Evolutionary conservation across 2,329 filamentous ascomycete genomes (phyloP), one percentile per base, ranked within the genome.

Genomic region (Epicoccum sorghinum): DNA sequence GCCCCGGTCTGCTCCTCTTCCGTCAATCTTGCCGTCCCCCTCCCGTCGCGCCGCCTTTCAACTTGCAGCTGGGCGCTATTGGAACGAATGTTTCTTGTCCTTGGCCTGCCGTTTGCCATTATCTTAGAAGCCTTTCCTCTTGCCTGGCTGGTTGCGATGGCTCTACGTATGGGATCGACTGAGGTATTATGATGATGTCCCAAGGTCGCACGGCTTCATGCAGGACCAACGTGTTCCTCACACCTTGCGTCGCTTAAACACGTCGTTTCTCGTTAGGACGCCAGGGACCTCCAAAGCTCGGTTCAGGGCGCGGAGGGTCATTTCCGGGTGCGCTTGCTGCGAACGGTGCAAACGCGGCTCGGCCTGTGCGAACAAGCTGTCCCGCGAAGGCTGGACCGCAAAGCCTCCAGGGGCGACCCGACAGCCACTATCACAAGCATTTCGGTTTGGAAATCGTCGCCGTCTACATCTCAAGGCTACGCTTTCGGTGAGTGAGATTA

Each of bases 51-150:
- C 41, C 47, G 47, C 43, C 33, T 47, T 51, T 27, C n/a, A 35
- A 8, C 36, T 37, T 36, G 30, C 42, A 51, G 38, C 43, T 56
- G 10, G 47, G 43, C 52, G 43, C 53, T 52, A 56, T 56, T 30
- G 53, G 47, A 51, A 47, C 13, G 18, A 40, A 12, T 22, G 32
- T 32, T 55, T 5, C 25, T 49, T 40, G 25, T 46, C 47, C 41
- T 35, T 25, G 27, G 32, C 9, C 10, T 48, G n/a, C 25, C 27
- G 23, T 42, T 33, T 27, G 12, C 30, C 23, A 3, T 27, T 13
- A 1, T 25, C 10, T 4, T 22, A 9, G 25, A 14, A 8, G 22
- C 10, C 7, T 10, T 22, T 32, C 1, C 33, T 22, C 18, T 12
- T 27, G 22, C 23, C 24, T 6, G 13, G 18, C 9, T 36, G 27